Evolutionary conservation across 2,329 filamentous ascomycete genomes (phyloP), one percentile per base, ranked within the genome.

Genomic region (Nigrograna mackinnonii): DNA sequence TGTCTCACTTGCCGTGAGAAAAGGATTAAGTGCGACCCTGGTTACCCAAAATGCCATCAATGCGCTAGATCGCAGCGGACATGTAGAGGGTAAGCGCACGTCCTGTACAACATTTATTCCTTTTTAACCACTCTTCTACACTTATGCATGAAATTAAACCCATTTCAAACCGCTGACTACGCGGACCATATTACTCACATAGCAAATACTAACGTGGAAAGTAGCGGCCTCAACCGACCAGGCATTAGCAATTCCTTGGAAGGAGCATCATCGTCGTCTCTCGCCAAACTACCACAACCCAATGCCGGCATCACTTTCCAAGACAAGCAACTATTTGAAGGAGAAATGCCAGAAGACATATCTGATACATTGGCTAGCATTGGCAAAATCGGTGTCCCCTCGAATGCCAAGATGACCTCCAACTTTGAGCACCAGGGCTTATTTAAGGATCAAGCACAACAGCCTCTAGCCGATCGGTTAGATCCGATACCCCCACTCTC

Each of bases 1-100:
- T 96, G 91, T 63, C 79, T 95, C 44, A 94, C 90, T 11, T 96
- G 91, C 66, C 83, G 91, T 37, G 91, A 96, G 72, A 96, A 96
- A 82, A 96, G 96, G 77, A 95, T 96, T 73, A 96, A 95, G 69
- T 96, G 91, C 62, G 90, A 96, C 52, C 91, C 91, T 2, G 90
- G 91, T 56, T 86, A 83, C 52, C 88, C 88, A 28, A 90, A 89
- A 55, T 96, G 91, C 58, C 82, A 91, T 40, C 91, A 96, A 70
- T 96, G 91, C 66, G 87, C 94, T 64, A 96, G 95, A 72, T 92
- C 92, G 62, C 89, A 91, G 42, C 80, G 89, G 36, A 77, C 86
- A 14, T 96, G 91, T 79, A 86, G 86, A 69, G 88, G 88, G 66
- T 68, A 54, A 62, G 66, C 68, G 17, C 24, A 31, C 19, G n/a